Evolutionary conservation across 2,329 filamentous ascomycete species (phyloP).

Genomic region (Sporothrix euskadiensis): DNA sequence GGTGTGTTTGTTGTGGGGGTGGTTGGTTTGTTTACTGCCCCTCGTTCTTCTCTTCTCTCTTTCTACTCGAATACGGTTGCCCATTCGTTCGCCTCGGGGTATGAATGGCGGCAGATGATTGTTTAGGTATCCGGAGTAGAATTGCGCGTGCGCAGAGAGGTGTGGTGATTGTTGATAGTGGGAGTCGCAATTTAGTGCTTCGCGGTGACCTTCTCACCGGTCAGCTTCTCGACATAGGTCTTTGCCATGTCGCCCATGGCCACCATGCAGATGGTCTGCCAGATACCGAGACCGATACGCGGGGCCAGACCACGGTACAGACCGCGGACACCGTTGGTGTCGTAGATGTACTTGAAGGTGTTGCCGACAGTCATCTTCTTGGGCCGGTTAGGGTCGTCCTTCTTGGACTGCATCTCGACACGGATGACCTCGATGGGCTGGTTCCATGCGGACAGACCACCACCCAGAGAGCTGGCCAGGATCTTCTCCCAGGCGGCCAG

Average conservation of each 20-base stretch:
- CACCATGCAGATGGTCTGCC: constrained; percentile 99
- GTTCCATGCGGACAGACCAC: constrained; percentile 96
- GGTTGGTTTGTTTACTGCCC: neutral
- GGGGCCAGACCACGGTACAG: constrained; percentile 95
- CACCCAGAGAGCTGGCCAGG: constrained; percentile 79
- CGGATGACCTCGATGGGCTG: constrained; percentile 99
- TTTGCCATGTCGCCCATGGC: constrained; percentile 93
- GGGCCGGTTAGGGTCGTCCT: constrained; percentile 91
- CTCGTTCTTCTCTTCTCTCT: no score
- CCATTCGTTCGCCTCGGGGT: neutral
- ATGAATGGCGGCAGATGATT: neutral
- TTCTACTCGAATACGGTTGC: neutral
- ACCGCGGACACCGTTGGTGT: constrained; percentile 82
- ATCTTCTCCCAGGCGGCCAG: constrained; percentile 84
- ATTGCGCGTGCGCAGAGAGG: neutral
- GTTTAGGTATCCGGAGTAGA: neutral
- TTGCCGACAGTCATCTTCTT: constrained; percentile 99
- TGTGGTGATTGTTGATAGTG: neutral
- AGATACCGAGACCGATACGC: constrained; percentile 91
- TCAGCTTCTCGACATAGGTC: constrained; percentile 66
- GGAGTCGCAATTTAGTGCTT: constrained; percentile 56
- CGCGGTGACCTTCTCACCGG: constrained; percentile 63
- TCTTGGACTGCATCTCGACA: constrained; percentile 99
- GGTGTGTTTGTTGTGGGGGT: neutral
- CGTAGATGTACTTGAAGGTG: constrained; percentile 83